These are phyloP conservation scores for Abrus pulchellus DNA, from an alignment of 306 rosid genomes.

Conservation along the genomic window DNA sequence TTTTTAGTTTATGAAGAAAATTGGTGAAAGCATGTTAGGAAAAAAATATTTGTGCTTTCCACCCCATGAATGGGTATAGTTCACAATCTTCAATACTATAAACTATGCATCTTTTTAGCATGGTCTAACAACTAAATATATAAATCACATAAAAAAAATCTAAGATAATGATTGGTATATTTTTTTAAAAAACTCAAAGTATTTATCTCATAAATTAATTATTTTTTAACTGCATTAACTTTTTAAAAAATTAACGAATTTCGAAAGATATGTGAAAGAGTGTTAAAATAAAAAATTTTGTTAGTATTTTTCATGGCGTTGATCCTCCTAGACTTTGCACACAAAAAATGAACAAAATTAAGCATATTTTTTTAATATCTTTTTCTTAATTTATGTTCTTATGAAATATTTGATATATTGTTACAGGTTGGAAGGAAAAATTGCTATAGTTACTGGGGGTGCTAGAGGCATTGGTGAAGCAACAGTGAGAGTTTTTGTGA, in stretches of 20 bases:
- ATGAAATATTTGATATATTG: slow-evolving; percentile 16
- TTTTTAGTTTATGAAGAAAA: not conserved
- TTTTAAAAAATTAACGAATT: no score
- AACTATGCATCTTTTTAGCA: not conserved
- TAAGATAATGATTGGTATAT: no score
- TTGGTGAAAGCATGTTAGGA: not conserved
- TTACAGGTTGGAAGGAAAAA: slow-evolving; percentile 83
- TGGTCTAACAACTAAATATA: no score
- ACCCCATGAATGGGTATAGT: not conserved
- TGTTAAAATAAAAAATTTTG: no score
- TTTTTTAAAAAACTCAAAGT: no score
- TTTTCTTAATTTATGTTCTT: not conserved
- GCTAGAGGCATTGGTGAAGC: slow-evolving; percentile 94
- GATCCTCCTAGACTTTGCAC: not conserved
- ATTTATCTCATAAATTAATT: no score
- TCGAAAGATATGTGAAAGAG: no score
- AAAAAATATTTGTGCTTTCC: not conserved
- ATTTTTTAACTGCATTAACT: no score
- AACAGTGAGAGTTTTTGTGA: slow-evolving; percentile 69
- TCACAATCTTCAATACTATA: slow-evolving; percentile 8
- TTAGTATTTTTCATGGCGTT: no score
- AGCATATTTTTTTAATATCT: no score
- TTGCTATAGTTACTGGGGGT: slow-evolving; percentile 86
- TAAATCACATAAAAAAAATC: no score
- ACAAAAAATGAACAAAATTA: not conserved